Conservation (phyloP, 371 early-diverging fungal species). For the Mucor indicus region DNA sequence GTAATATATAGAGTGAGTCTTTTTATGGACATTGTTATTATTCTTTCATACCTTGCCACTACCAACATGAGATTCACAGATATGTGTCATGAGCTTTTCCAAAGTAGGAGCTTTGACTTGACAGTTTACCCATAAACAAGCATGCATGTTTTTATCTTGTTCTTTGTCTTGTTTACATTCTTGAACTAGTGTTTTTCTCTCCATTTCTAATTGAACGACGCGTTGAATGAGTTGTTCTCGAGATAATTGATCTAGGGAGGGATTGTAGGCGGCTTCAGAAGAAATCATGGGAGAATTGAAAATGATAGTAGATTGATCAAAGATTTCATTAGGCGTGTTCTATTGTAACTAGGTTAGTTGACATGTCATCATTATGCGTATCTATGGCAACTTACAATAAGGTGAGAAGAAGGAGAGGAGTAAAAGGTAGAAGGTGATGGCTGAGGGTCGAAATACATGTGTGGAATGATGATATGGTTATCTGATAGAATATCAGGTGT, state of each 20-base stretch:
- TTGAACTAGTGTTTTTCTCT: constrained; percentile 13
- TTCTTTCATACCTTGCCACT: constrained; percentile 21
- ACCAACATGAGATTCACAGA: constrained; percentile 22
- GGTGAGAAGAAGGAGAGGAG: no score
- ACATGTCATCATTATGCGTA: no score
- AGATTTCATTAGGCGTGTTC: no score
- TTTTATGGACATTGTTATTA: neutral
- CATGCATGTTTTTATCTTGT: constrained; percentile 16
- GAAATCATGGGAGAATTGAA: no score
- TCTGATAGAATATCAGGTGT: constrained; percentile 26
- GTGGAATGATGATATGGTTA: no score
- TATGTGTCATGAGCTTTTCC: constrained; percentile 40
- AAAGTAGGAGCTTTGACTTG: constrained; percentile 46
- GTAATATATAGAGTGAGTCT: neutral
- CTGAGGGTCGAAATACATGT: no score
- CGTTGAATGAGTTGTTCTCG: constrained; percentile 40
- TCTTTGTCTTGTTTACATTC: constrained; percentile 3
- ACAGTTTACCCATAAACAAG: constrained; percentile 65
- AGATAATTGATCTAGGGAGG: constrained; percentile 22
- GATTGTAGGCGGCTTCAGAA: no score
- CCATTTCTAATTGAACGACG: constrained; percentile 35
- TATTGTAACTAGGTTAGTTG: no score
- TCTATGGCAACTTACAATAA: no score
- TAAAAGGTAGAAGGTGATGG: no score
- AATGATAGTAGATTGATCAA: no score